Evolutionary conservation across 2,329 filamentous ascomycete species (phyloP).

Genomic region (Ascochyta lentis): DNA sequence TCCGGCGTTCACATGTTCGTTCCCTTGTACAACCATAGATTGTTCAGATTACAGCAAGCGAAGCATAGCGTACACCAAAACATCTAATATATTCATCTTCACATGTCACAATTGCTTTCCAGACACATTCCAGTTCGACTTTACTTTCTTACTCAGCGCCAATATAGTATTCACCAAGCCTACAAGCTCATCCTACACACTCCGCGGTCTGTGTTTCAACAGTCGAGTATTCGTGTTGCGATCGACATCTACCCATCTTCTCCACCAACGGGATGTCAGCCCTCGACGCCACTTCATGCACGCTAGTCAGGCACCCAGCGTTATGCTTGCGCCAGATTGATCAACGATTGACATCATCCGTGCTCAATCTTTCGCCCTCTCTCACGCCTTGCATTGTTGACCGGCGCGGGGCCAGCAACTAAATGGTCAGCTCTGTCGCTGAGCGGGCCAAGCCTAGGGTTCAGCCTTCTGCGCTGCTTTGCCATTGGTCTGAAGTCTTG

Average conservation of each 20-base stretch:
- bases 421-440: background rate
- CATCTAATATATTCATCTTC: background rate
- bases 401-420: background rate
- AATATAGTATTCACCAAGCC: background rate
- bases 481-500: slow-evolving; percentile 1
- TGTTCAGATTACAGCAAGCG: slow-evolving; percentile 3
- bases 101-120: background rate
- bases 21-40: slow-evolving; percentile 13
- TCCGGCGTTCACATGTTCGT: slow-evolving; percentile 8
- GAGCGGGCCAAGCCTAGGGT: background rate
- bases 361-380: slow-evolving; percentile 3
- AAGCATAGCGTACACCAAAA: slow-evolving; percentile 4
- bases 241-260: background rate
- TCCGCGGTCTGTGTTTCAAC: background rate
- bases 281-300: background rate
- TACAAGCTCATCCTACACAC: background rate
- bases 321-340: slow-evolving; percentile 9
- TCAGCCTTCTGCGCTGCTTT: background rate
- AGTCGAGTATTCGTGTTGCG: background rate
- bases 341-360: slow-evolving; percentile 10
- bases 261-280: slow-evolving; percentile 6
- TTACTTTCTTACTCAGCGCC: background rate
- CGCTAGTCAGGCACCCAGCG: slow-evolving; percentile 15
- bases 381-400: slow-evolving; percentile 1
- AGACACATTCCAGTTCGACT: background rate